Evolutionary conservation across 2,329 filamentous ascomycete genomes (phyloP).

Genomic region (Elsinoe batatas): DNA sequence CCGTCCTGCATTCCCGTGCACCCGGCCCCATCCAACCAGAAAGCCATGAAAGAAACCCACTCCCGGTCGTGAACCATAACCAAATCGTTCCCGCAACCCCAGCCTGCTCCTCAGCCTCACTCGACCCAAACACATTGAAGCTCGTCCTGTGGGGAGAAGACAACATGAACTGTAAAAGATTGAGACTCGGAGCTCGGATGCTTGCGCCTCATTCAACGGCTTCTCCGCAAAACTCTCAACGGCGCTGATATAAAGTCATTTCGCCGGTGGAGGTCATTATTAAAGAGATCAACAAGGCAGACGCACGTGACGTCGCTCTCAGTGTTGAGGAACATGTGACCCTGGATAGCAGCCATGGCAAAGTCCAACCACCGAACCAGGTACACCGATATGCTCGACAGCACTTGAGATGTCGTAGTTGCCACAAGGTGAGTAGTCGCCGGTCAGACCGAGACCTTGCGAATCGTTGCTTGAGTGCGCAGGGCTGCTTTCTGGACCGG

Average conservation of each 20-base stretch:
- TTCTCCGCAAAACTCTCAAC: constrained; percentile 3
- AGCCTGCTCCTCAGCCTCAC: not conserved
- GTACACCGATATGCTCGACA: constrained; percentile 13
- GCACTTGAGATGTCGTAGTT: constrained; percentile 14
- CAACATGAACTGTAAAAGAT: not conserved
- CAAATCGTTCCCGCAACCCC: not conserved
- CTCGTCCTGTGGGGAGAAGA: not conserved
- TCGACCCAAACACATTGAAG: not conserved
- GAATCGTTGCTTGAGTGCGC: not conserved
- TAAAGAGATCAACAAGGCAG: not conserved
- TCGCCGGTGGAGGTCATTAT: not conserved
- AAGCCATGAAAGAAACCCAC: not conserved
- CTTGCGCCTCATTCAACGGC: constrained; percentile 4
- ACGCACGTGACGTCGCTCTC: not conserved
- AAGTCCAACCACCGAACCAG: constrained; percentile 9
- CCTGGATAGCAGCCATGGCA: constrained; percentile 13
- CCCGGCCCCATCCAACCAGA: not conserved
- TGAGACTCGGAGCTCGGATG: constrained; percentile 1
- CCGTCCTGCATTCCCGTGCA: not conserved
- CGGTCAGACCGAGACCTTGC: not conserved
- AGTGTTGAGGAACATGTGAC: not conserved
- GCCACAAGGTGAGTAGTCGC: constrained; percentile 13
- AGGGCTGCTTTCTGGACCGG: not conserved
- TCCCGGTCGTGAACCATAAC: too few species aligned
- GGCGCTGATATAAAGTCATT: not conserved